Evolutionary conservation across 768 basidiomycete genomes (phyloP).

Genomic region (Hypsizygus marmoreus): DNA sequence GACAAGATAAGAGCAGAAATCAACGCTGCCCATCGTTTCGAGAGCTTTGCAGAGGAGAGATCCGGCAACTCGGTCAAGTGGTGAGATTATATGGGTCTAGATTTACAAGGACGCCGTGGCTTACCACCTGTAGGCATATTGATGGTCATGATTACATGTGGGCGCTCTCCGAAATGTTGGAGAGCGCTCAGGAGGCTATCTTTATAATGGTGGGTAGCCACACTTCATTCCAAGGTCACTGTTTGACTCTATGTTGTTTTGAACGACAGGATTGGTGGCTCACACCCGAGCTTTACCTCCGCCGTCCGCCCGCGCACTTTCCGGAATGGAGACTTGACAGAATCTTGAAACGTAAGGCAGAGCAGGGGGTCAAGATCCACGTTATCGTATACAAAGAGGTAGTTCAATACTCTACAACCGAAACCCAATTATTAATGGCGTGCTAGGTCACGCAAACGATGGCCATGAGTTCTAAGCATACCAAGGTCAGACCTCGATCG

Average conservation of each 20-base stretch:
- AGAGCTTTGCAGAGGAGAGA: constrained; percentile 79
- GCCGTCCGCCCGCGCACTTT: constrained; percentile 84
- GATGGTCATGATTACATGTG: constrained; percentile 98
- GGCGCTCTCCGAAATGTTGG: constrained; percentile 90
- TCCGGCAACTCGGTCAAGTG: constrained; percentile 80
- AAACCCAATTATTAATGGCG: not conserved
- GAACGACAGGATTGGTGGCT: constrained; percentile 83
- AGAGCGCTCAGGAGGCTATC: constrained; percentile 77
- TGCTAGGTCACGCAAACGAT: constrained; percentile 84
- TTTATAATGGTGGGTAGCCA: constrained; percentile 74
- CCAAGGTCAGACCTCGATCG: constrained; percentile 51
- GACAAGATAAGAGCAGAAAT: constrained; percentile 79
- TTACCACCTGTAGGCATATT: constrained; percentile 58
- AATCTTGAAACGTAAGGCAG: constrained; percentile 83
- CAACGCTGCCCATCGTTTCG: constrained; percentile 77
- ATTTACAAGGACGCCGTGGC: not conserved
- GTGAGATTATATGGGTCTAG: constrained; percentile 33
- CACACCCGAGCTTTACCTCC: constrained; percentile 91
- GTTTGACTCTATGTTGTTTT: not conserved
- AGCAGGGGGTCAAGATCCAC: constrained; percentile 90
- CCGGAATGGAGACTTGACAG: constrained; percentile 90
- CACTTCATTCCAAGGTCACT: no score
- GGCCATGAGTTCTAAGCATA: constrained; percentile 85
- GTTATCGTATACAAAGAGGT: constrained; percentile 95
- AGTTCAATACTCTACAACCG: not conserved